These are phyloP conservation scores for Eucalyptus rudis DNA, from an alignment of 345 rosid genomes.

Conservation along the genomic window DNA sequence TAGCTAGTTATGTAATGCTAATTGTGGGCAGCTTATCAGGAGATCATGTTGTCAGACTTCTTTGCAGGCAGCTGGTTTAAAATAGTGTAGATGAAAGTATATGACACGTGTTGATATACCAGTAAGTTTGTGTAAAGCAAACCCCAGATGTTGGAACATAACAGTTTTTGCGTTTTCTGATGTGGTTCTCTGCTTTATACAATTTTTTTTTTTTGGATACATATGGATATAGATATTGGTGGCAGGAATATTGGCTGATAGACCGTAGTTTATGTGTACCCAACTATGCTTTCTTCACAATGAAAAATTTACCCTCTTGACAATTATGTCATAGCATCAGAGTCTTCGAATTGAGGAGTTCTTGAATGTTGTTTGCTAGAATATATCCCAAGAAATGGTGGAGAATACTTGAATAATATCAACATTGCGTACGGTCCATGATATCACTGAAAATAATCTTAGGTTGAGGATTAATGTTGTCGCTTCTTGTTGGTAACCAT, in stretches of 20 bases:
- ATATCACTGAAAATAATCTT: background rate
- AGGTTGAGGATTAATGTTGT: background rate
- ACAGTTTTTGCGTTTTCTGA: background rate
- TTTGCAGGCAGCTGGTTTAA: slow-evolving; percentile 14
- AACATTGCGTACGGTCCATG: background rate
- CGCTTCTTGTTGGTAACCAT: slow-evolving; percentile 43
- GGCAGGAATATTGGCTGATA: background rate
- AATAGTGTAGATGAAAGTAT: background rate
- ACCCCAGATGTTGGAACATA: background rate
- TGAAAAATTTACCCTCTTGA: background rate
- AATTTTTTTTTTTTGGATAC: background rate
- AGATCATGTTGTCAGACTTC: background rate
- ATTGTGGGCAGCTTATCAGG: background rate
- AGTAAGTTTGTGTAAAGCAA: slow-evolving; percentile 12
- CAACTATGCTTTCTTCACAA: background rate
- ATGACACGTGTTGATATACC: slow-evolving; percentile 5
- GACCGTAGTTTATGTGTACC: background rate
- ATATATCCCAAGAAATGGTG: background rate
- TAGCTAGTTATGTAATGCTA: background rate
- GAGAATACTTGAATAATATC: background rate
- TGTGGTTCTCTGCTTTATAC: background rate
- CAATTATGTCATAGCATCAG: background rate
- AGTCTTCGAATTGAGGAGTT: background rate
- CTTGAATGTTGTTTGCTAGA: background rate
- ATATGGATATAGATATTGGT: background rate